Conservation (phyloP, 2,329 filamentous ascomycete species). For the Fusarium sp. region DNA sequence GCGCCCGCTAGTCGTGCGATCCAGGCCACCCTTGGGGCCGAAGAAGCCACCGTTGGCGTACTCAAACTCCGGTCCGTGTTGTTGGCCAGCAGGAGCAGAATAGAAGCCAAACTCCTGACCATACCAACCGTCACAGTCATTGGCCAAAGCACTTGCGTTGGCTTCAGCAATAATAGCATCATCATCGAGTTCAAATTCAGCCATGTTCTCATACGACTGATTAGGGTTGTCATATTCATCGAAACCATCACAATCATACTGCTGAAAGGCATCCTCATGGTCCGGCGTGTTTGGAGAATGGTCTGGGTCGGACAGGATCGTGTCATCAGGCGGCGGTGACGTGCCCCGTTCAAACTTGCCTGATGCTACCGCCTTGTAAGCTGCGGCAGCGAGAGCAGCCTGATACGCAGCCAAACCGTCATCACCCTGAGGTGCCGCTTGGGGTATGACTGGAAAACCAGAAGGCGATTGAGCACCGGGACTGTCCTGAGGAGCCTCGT, state of each 20-base stretch:
- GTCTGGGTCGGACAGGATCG: conserved; percentile 20
- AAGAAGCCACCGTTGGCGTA: conserved; percentile 91
- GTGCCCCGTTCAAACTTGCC: conserved; percentile 77
- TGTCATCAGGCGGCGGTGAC: conserved; percentile 53
- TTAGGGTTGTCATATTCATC: conserved; percentile 57
- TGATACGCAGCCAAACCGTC: conserved; percentile 74
- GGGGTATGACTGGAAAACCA: conserved; percentile 17
- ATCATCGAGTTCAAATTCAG: conserved; percentile 78
- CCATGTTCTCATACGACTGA: conserved; percentile 69
- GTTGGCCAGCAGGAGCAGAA: conserved; percentile 65
- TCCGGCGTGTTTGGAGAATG: conserved; percentile 26
- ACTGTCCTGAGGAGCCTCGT: conserved; percentile 16
- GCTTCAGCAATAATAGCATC: conserved; percentile 94
- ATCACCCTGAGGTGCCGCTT: conserved; percentile 15
- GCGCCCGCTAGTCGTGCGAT: conserved; percentile 78
- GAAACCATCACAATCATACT: conserved; percentile 61
- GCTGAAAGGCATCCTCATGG: conserved; percentile 24
- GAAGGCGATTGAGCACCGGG: conserved; percentile 18
- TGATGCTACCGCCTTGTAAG: conserved; percentile 77
- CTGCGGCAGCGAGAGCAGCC: conserved; percentile 83
- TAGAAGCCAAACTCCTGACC: conserved; percentile 98
- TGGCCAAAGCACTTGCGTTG: conserved; percentile 91
- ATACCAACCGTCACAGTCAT: conserved; percentile 93
- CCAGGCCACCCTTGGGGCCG: conserved; percentile 74
- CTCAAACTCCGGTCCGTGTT: conserved; percentile 61